Percentiles rank a stretch among this genome's conserved stretches.
These are phyloP conservation scores for Pneumocystis carinii DNA, from an alignment of 1,139 yeast genomes.

Conservation along the genomic window DNA sequence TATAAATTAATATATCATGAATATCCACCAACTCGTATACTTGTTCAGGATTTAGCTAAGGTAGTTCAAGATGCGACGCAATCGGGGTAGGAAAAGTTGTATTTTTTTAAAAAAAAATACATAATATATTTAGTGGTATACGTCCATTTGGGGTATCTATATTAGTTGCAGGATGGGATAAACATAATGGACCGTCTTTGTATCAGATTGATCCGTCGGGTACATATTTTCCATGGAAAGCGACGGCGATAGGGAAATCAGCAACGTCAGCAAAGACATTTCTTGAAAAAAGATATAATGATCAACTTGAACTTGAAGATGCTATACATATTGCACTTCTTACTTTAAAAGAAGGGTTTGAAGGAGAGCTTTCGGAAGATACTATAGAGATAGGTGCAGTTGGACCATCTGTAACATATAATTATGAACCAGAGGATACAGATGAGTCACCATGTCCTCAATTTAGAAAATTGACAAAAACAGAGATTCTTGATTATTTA, in stretches of 20 bases:
- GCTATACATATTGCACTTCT: conserved; percentile 92
- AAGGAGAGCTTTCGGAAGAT: conserved; percentile 94
- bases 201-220: conserved; percentile 99
- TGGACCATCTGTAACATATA: conserved; percentile 1
- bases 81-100: conserved; percentile 31
- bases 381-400: conserved; percentile 86
- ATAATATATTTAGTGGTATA: conserved; percentile 47
- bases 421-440: conserved; percentile 37
- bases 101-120: background rate
- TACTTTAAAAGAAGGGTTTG: conserved; percentile 90
- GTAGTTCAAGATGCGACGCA: conserved; percentile 98
- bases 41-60: conserved; percentile 89
- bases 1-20: conserved; percentile 90
- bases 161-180: conserved; percentile 87
- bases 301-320: conserved; percentile 89
- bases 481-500: conserved; percentile 88
- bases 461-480: conserved; percentile 65
- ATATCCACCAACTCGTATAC: conserved; percentile 88
- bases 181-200: conserved; percentile 43
- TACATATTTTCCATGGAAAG: conserved; percentile 98
- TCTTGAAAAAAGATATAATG: conserved; percentile 95
- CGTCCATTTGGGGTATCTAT: conserved; percentile 95
- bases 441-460: conserved; percentile 68
- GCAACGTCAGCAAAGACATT: conserved; percentile 90
- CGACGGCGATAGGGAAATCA: conserved; percentile 96